Base-by-base conservation (phyloP, 2,329 filamentous ascomycete genomes). In the Pyrenophora seminiperda region DNA sequence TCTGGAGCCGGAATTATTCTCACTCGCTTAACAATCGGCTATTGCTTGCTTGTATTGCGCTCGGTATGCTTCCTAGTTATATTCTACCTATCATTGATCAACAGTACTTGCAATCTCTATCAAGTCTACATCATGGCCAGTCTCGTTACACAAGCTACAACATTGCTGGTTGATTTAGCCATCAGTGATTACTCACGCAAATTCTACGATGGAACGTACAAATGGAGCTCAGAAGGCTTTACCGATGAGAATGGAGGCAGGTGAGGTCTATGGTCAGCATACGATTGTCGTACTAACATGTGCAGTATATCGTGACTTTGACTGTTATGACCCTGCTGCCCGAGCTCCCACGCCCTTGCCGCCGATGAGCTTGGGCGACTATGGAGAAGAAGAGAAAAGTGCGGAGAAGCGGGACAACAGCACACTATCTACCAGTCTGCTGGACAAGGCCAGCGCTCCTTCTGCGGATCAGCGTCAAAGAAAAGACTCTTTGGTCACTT, bases 121-220 rank as follows among this genome's bases (percentile, higher is more conserved):
- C 11, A 32, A 31, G 9, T 11, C 24, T 3, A 19, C 14, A 41
- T 7, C 7, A 47, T 43, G 36, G 13, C 18, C 15, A 15, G 7
- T 5, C 19, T 14, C 11, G 9, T n/a, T 13, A 29, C 22, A 10
- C 10, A 34, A 7, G 5, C 7, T 7, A 47, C 17, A n/a, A n/a
- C 30, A 17, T 14, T 40, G 2, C 27, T 47, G 7, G 15, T 4
- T 11, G 5, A 44, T 45, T 10, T 53, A 13, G 32, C 46, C 4
- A 49, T 68, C n/a, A 61, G 48, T 9, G 56, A 63, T 33, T 40
- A 56, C 31, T 71, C 67, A 4, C 52, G 43, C 6, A 63, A 61
- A 19, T 71, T 71, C 57, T 71, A 69, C 43, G 50, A 69, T 18
- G 66, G 66, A 19, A 66, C 60, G 5, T 67, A 64, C 27, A 46